phyloP scores from a whole-genome alignment of 177 flowering plant species.

The Tripterygium wilfordii region DNA sequence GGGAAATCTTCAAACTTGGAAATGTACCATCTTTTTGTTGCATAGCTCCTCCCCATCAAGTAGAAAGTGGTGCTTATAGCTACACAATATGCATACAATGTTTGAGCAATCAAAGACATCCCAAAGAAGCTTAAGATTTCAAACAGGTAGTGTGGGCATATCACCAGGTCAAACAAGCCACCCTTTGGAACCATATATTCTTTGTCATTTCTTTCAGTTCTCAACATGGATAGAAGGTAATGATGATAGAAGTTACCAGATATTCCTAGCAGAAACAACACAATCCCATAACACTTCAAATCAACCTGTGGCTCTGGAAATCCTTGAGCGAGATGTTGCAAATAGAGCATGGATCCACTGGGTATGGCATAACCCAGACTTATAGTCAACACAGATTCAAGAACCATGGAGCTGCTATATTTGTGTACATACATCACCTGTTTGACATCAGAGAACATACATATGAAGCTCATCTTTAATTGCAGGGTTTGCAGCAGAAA shows the following conservation, averaged over 20 bases:
- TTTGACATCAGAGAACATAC: too few species aligned
- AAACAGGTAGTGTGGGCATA: slow-evolving; percentile 32
- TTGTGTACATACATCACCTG: slow-evolving; percentile 66
- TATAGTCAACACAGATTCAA: slow-evolving; percentile 31
- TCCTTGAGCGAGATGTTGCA: slow-evolving; percentile 36
- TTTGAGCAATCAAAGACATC: slow-evolving; percentile 20
- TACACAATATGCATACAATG: slow-evolving; percentile 7
- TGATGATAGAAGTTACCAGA: slow-evolving; percentile 70
- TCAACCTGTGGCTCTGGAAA: slow-evolving; percentile 41
- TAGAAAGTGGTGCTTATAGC: slow-evolving; percentile 10
- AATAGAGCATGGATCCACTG: slow-evolving; percentile 41
- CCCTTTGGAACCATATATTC: slow-evolving; percentile 43
- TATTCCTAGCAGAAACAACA: slow-evolving; percentile 41
- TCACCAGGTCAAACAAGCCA: slow-evolving; percentile 21
- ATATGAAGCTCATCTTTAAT: too few species aligned
- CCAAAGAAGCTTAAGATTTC: slow-evolving; percentile 20
- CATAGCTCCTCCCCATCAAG: slow-evolving; percentile 26
- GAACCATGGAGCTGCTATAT: slow-evolving; percentile 49
- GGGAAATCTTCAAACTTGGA: slow-evolving; percentile 33
- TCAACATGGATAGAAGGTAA: slow-evolving; percentile 38
- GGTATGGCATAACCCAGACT: slow-evolving; percentile 34
- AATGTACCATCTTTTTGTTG: slow-evolving; percentile 27
- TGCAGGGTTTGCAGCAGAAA: too few species aligned
- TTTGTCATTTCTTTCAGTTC: slow-evolving; percentile 19
- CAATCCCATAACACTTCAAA: slow-evolving; percentile 33